Percentiles rank a stretch among this genome's conserved stretches.
Evolutionary conservation across 768 basidiomycete genomes (phyloP).

Genomic region (Kwoniella botswanensis): DNA sequence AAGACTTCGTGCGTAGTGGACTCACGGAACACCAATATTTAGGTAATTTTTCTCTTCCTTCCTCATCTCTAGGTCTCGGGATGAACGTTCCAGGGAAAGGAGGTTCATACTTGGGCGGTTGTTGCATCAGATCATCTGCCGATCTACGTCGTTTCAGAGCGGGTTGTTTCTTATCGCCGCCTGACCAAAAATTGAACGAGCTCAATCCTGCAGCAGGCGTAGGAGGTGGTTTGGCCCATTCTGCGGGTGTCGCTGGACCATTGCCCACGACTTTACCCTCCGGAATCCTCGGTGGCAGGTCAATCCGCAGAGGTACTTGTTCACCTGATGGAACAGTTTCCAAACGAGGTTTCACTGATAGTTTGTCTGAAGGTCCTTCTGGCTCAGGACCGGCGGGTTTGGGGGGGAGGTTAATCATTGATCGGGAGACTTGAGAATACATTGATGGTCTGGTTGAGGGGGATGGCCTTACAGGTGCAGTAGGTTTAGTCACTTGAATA

Average conservation of each 20-base stretch:
- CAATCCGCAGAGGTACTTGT: constrained; percentile 35
- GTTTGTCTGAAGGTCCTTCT: background rate
- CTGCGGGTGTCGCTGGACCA: constrained; percentile 21
- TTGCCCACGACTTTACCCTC: constrained; percentile 10
- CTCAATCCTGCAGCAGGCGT: constrained; percentile 48
- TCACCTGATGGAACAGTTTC: constrained; percentile 41
- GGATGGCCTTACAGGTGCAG: constrained; percentile 16
- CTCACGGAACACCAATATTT: constrained; percentile 72
- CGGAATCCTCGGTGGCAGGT: constrained; percentile 29
- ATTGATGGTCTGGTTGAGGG: constrained; percentile 35
- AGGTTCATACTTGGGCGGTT: constrained; percentile 59
- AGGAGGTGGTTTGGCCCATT: constrained; percentile 54
- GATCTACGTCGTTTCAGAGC: constrained; percentile 57
- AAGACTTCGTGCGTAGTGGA: background rate
- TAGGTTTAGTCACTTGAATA: background rate
- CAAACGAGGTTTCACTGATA: constrained; percentile 19
- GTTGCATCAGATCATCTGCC: constrained; percentile 56
- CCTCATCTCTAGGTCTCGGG: constrained; percentile 66
- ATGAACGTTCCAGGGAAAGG: constrained; percentile 55
- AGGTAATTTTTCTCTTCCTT: constrained; percentile 81
- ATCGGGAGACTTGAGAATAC: constrained; percentile 41
- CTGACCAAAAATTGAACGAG: constrained; percentile 39
- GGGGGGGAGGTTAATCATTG: constrained; percentile 46
- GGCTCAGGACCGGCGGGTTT: constrained; percentile 4
- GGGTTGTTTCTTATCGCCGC: constrained; percentile 21